A percentile compares a stretch with the other conserved stretches of the same genome.
These are phyloP conservation scores for Metschnikowia lachancei DNA, from an alignment of 805 yeast genomes.

Conservation along the genomic window DNA sequence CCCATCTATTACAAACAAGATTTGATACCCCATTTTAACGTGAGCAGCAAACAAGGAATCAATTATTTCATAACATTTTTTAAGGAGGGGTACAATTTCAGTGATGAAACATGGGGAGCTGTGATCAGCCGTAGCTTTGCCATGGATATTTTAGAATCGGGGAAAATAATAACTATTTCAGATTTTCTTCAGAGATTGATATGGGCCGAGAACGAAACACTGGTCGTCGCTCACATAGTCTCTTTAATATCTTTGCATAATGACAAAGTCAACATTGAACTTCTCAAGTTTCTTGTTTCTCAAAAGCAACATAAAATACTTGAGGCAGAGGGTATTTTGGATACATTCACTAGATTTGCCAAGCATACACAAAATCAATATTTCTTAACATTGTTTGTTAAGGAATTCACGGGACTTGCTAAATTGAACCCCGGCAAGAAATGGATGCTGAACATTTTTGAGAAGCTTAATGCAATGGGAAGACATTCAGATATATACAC, in stretches of 20 bases:
- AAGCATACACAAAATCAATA: slow-evolving; percentile 22
- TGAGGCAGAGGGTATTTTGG: slow-evolving; percentile 9
- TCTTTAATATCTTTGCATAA: slow-evolving; percentile 22
- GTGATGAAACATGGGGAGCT: slow-evolving; percentile 30
- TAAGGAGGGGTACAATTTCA: slow-evolving; percentile 32
- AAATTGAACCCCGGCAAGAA: slow-evolving; percentile 10
- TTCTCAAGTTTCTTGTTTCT: slow-evolving; percentile 19
- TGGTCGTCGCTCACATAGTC: slow-evolving; percentile 4
- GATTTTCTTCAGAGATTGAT: slow-evolving; percentile 27
- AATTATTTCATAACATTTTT: slow-evolving; percentile 28
- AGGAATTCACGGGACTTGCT: slow-evolving; percentile 13
- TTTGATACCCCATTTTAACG: slow-evolving; percentile 28
- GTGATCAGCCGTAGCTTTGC: slow-evolving; percentile 31
- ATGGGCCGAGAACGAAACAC: neutral
- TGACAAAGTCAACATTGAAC: slow-evolving; percentile 28
- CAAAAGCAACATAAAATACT: slow-evolving; percentile 9
- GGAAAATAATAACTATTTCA: slow-evolving; percentile 16
- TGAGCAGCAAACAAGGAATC: slow-evolving; percentile 27
- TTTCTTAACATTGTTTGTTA: slow-evolving; percentile 17
- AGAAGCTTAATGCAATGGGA: slow-evolving; percentile 13
- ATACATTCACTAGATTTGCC: slow-evolving; percentile 6
- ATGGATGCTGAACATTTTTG: slow-evolving; percentile 24
- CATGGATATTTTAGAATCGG: slow-evolving; percentile 20
- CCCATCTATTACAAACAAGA: slow-evolving; percentile 20
- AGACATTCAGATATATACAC: slow-evolving; percentile 4